Conservation (phyloP, 2,329 filamentous ascomycete species). For the Zymoseptoria passerinii region DNA sequence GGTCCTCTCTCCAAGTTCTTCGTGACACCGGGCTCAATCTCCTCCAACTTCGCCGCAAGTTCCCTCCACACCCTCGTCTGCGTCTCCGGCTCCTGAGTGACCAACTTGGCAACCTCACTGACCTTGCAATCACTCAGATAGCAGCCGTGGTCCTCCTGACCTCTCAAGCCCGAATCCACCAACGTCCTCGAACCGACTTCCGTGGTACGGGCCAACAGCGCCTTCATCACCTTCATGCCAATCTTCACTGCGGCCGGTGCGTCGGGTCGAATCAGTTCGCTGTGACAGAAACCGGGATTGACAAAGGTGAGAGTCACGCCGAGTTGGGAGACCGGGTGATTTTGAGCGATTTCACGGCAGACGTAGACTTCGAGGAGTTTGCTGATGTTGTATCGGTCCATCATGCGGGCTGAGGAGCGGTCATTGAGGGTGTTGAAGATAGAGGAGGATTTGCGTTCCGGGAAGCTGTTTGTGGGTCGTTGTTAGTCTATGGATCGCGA, state of each 20-base stretch:
- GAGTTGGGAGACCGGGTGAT: conserved; percentile 22
- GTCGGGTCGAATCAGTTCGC: conserved; percentile 36
- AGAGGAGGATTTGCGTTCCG: conserved; percentile 30
- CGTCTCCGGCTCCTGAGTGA: conserved; percentile 30
- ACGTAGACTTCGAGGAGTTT: conserved; percentile 44
- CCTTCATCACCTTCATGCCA: neutral
- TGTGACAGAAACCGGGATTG: conserved; percentile 48
- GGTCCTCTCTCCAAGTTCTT: conserved; percentile 1
- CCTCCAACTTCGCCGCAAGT: conserved; percentile 32
- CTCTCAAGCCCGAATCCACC: conserved; percentile 18
- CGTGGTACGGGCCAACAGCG: conserved; percentile 22
- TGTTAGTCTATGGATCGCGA: neutral
- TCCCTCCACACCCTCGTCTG: conserved; percentile 36
- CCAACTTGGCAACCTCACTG: conserved; percentile 24
- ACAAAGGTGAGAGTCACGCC: conserved; percentile 43
- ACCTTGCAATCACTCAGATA: conserved; percentile 33
- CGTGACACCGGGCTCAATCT: conserved; percentile 29
- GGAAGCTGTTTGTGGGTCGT: conserved; percentile 7
- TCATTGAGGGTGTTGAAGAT: conserved; percentile 35
- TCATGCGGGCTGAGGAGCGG: conserved; percentile 30
- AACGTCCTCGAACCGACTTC: conserved; percentile 36
- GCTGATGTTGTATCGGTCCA: conserved; percentile 36
- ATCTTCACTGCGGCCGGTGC: neutral
- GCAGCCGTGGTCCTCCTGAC: conserved; percentile 23
- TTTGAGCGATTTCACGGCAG: conserved; percentile 29